Base-by-base conservation (phyloP, 352 stramenopile species). In the Pythium graminicola region DNA sequence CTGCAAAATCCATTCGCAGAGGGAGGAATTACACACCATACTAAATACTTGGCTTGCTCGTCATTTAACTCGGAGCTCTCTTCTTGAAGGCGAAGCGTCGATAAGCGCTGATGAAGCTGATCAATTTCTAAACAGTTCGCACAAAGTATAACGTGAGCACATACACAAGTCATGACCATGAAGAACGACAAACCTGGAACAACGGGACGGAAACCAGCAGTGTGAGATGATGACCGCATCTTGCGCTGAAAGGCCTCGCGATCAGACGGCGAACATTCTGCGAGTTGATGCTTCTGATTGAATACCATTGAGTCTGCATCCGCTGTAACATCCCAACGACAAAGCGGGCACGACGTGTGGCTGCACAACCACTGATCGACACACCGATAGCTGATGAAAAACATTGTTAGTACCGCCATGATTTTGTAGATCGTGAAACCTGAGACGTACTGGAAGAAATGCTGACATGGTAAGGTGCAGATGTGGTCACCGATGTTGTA, bases 401-500 rank as follows among this genome's bases (percentile, higher is more conserved):
- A 2, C 16, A 36, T 10, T 9, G 47, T 54, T 24, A 54, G 47
- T 45, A 35, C 10, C 26, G 10, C 16, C 11, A 36, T 7, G 36
- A 27, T 16, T n/a, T 23, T 26, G 2, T 41, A 17, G 17, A 7
- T 41, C 35, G 35, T 6, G 6, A 16, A 6, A 6, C 6, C n/a
- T 17, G 6, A 28, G 29, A 58, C 77, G 49, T 74, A 93, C 80
- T 93, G 82, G 67, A 93, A 93, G 47, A 90, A 93, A 41, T 93
- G 82, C 42, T 93, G 73, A 27, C 82, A 93, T 3, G 80, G 78
- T 19, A 93, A 59, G 32, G 80, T 90, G 24, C 87, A 76, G 39
- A 93, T 90, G 44, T 91, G 78, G 53, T 90, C 81, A 3, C 82
- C 80, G 45, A 93, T 91, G 19, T 76, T 80, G 60, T 93, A 93